These are phyloP conservation scores for Tagetes patula DNA, from an alignment of 129 eudicot species.

Conservation along the genomic window DNA sequence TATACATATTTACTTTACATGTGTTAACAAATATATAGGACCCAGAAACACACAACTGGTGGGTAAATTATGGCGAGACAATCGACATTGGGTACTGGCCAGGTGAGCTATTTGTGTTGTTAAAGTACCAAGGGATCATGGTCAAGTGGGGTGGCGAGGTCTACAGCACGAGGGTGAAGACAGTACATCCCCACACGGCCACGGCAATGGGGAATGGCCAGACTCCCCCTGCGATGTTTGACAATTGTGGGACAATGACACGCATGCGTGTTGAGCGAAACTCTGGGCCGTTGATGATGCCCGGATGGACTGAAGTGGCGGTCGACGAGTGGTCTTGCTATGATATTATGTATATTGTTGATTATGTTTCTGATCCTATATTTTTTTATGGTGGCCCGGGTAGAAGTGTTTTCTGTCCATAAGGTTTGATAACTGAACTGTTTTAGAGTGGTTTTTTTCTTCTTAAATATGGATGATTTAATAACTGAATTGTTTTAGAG, in stretches of 20 bases:
- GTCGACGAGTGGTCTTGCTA: constrained; percentile 67
- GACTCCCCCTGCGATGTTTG: constrained; percentile 30
- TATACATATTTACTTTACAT: not conserved
- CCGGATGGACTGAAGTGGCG: constrained; percentile 44
- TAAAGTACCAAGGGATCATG: constrained; percentile 40
- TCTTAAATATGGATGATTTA: too few species aligned
- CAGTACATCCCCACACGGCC: constrained; percentile 52
- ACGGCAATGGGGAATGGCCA: constrained; percentile 58
- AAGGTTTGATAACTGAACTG: not conserved
- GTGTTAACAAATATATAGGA: constrained; percentile 41
- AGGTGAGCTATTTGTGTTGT: constrained; percentile 38
- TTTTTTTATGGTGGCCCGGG: constrained; percentile 85
- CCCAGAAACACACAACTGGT: constrained; percentile 53
- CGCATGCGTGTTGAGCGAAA: constrained; percentile 53
- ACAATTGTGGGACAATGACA: constrained; percentile 39
- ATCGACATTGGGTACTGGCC: constrained; percentile 82
- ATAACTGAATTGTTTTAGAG: too few species aligned
- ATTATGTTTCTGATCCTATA: constrained; percentile 65
- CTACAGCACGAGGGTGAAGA: constrained; percentile 52
- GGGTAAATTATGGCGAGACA: constrained; percentile 54
- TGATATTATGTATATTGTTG: constrained; percentile 31
- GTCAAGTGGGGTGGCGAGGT: constrained; percentile 82
- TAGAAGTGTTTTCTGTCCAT: constrained; percentile 48
- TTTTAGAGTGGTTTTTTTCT: not conserved
- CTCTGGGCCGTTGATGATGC: constrained; percentile 40